Evolutionary conservation across 345 rosid species (phyloP).

Genomic region (Fremontodendron californicum): DNA sequence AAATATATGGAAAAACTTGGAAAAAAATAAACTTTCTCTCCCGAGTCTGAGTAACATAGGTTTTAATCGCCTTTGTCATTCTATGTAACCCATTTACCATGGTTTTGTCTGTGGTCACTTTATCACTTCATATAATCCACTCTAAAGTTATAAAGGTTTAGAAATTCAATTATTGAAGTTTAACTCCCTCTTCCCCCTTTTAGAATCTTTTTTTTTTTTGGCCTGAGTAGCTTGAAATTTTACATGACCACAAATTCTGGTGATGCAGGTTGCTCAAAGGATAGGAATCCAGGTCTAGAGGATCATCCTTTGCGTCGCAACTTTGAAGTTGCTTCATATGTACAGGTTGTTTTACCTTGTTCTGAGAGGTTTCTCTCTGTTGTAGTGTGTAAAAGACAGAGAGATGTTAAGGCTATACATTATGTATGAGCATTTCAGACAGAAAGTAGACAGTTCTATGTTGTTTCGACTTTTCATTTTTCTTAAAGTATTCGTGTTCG

Average conservation of each 20-base stretch:
- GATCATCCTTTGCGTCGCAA: neutral
- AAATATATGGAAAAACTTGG: too few species aligned
- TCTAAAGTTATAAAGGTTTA: too few species aligned
- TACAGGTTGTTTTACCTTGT: constrained; percentile 18
- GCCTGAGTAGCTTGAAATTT: neutral
- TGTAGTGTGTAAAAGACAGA: neutral
- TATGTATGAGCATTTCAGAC: neutral
- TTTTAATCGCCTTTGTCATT: neutral
- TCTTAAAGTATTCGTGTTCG: too few species aligned
- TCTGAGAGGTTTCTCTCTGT: neutral
- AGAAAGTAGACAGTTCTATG: neutral
- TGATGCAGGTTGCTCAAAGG: constrained; percentile 67
- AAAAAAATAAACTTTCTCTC: too few species aligned
- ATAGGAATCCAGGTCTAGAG: constrained; percentile 61
- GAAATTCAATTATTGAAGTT: neutral
- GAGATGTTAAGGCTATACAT: neutral
- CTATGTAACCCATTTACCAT: neutral
- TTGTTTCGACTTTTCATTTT: too few species aligned
- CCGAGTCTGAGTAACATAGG: too few species aligned
- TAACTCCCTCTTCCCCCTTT: neutral
- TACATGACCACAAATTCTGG: neutral
- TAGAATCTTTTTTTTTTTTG: neutral
- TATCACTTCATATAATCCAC: neutral
- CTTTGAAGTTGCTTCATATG: constrained; percentile 3
- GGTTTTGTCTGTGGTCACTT: neutral